phyloP scores from a whole-genome alignment of 805 yeast species.

The Saturnispora ahearnii region DNA sequence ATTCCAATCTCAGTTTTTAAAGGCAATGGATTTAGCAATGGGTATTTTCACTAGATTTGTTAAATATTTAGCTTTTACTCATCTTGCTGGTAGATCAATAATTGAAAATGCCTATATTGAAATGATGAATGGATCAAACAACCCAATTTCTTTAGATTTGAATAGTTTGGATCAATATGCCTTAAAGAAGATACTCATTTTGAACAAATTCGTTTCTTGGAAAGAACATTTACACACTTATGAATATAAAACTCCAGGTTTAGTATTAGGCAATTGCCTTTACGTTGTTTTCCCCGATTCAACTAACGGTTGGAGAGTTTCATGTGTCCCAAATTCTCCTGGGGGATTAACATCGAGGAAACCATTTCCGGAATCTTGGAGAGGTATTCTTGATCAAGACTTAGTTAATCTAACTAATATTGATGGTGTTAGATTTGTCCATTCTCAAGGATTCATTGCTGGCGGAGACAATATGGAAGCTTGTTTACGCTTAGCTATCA shows the following conservation, averaged over 20 bases:
- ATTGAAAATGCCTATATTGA: conserved; percentile 55
- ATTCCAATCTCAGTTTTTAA: conserved; percentile 48
- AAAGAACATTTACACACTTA: conserved; percentile 54
- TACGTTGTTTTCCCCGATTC: conserved; percentile 77
- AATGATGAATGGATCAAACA: conserved; percentile 47
- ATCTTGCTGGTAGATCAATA: conserved; percentile 79
- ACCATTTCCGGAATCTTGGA: conserved; percentile 79
- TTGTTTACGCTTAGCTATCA: conserved; percentile 9
- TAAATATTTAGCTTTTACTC: conserved; percentile 63
- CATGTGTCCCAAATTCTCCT: conserved; percentile 70
- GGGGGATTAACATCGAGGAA: conserved; percentile 74
- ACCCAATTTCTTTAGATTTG: neutral
- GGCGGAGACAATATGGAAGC: conserved; percentile 77
- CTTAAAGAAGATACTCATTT: conserved; percentile 45
- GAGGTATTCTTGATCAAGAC: conserved; percentile 84
- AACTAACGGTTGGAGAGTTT: conserved; percentile 66
- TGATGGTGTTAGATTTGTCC: conserved; percentile 79
- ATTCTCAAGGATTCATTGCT: conserved; percentile 94
- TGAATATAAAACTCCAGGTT: neutral
- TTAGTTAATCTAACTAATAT: conserved; percentile 63
- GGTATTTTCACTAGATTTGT: conserved; percentile 57
- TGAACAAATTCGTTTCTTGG: conserved; percentile 81
- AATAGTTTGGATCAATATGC: neutral
- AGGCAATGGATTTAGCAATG: conserved; percentile 75
- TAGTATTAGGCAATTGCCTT: conserved; percentile 37